Percentiles rank a stretch among this genome's conserved stretches.
phyloP scores from a whole-genome alignment of 2,329 filamentous ascomycete genomes.

The Xylaria sp. region DNA sequence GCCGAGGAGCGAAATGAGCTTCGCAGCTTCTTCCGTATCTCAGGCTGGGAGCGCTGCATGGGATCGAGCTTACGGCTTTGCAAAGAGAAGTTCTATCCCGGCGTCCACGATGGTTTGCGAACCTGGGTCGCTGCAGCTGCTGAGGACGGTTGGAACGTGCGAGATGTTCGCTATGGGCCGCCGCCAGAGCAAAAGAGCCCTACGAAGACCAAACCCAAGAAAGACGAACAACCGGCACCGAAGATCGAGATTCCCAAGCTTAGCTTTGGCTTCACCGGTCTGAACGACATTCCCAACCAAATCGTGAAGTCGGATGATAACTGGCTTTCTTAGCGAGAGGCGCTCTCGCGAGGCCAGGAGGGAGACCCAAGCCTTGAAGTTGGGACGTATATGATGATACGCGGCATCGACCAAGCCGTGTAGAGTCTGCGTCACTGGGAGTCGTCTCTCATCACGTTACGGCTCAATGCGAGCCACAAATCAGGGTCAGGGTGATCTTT shows the following conservation, averaged over 20 bases:
- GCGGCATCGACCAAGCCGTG: background rate
- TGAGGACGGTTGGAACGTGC: conserved; percentile 84
- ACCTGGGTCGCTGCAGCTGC: conserved; percentile 85
- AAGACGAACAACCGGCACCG: conserved; percentile 51
- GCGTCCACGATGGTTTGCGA: conserved; percentile 80
- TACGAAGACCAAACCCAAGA: conserved; percentile 39
- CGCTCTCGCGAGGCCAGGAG: conserved; percentile 17
- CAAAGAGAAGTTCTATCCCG: conserved; percentile 96
- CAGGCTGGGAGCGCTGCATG: conserved; percentile 87
- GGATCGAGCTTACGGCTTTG: conserved; percentile 79
- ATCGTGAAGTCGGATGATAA: conserved; percentile 23
- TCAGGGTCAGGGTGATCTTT: conserved; percentile 2
- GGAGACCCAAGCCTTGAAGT: background rate
- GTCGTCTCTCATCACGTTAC: conserved; percentile 1
- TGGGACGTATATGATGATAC: background rate
- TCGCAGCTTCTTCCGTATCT: conserved; percentile 71
- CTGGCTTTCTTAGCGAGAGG: conserved; percentile 31
- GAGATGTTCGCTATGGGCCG: conserved; percentile 72
- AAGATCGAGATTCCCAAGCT: conserved; percentile 57
- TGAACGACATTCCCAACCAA: conserved; percentile 17
- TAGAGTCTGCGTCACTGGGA: background rate
- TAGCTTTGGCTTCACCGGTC: conserved; percentile 41
- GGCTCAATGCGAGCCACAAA: background rate
- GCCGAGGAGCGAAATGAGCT: conserved; percentile 66
- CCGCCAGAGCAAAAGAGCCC: conserved; percentile 39